phyloP scores from a whole-genome alignment of 805 yeast species.

The Cyberlindnera suaveolens region DNA sequence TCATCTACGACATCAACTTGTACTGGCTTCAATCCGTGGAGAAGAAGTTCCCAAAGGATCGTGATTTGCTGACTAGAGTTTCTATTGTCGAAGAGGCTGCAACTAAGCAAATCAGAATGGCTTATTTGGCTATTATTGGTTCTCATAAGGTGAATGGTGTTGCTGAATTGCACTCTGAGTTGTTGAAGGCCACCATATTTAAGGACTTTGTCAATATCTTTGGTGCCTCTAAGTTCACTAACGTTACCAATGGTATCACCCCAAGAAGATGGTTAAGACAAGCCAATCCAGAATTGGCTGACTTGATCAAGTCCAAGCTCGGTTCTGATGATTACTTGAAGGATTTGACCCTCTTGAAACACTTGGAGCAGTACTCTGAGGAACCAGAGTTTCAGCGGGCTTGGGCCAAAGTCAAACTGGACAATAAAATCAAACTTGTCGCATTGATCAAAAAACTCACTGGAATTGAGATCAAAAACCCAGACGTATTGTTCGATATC shows the following conservation, averaged over 20 bases:
- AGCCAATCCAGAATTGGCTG: slow-evolving; percentile 79
- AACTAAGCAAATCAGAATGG: slow-evolving; percentile 88
- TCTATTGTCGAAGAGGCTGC: slow-evolving; percentile 79
- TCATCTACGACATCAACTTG: slow-evolving; percentile 80
- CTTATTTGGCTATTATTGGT: slow-evolving; percentile 83
- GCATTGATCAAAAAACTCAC: slow-evolving; percentile 59
- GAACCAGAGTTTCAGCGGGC: slow-evolving; percentile 59
- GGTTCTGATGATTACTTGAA: slow-evolving; percentile 66
- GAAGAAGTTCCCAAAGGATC: slow-evolving; percentile 67
- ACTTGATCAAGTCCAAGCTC: slow-evolving; percentile 64
- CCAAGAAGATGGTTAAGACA: slow-evolving; percentile 96
- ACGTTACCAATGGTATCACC: slow-evolving; percentile 92
- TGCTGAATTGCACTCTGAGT: slow-evolving; percentile 90
- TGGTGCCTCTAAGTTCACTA: slow-evolving; percentile 79
- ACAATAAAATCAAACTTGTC: slow-evolving; percentile 66
- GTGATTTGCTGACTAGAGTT: slow-evolving; percentile 55
- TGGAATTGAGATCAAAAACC: slow-evolving; percentile 49
- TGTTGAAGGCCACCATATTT: slow-evolving; percentile 83
- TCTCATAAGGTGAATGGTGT: slow-evolving; percentile 94
- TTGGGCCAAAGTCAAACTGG: slow-evolving; percentile 68
- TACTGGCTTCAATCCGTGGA: slow-evolving; percentile 73
- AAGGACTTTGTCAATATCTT: slow-evolving; percentile 81
- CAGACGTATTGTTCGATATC: slow-evolving; percentile 75
- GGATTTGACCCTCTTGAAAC: slow-evolving; percentile 61
- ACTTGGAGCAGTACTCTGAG: slow-evolving; percentile 57